Evolutionary conservation across 768 basidiomycete species (phyloP).

Genomic region (Lentinula lateritia): DNA sequence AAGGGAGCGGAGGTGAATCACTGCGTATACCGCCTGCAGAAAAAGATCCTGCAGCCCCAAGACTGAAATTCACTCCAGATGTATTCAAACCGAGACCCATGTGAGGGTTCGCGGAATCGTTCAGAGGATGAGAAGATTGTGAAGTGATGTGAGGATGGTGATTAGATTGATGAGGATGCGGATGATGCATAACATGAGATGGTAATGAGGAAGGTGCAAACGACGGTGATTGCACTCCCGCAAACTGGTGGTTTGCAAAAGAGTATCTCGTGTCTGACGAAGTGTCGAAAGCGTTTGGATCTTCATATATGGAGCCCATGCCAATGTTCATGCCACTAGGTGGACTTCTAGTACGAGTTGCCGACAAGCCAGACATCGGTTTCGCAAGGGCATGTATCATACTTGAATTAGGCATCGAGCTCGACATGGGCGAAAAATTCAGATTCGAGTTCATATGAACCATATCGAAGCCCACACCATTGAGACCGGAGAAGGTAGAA

Average conservation of each 20-base stretch:
- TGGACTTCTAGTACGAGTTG: slow-evolving; percentile 42
- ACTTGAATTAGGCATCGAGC: slow-evolving; percentile 13
- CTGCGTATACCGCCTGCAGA: slow-evolving; percentile 12
- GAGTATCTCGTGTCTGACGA: slow-evolving; percentile 22
- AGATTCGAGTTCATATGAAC: slow-evolving; percentile 34
- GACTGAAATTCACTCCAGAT: not conserved
- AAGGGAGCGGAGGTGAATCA: slow-evolving; percentile 31
- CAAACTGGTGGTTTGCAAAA: slow-evolving; percentile 20
- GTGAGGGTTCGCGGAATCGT: not conserved
- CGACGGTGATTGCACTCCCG: slow-evolving; percentile 39
- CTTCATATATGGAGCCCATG: slow-evolving; percentile 43
- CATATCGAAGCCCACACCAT: slow-evolving; percentile 17
- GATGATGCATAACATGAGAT: slow-evolving; percentile 27
- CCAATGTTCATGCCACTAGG: slow-evolving; percentile 27
- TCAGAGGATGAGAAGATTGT: not conserved
- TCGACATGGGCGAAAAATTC: slow-evolving; percentile 21
- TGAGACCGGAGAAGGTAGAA: slow-evolving; percentile 36
- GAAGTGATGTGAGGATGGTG: not conserved
- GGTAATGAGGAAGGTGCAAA: slow-evolving; percentile 73
- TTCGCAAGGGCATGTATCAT: slow-evolving; percentile 30
- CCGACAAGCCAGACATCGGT: slow-evolving; percentile 31
- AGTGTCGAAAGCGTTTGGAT: slow-evolving; percentile 33
- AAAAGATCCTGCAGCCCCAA: not conserved
- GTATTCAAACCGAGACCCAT: slow-evolving; percentile 1
- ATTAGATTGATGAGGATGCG: not conserved